A percentile compares a stretch with the other conserved stretches of the same genome.
Evolutionary conservation across 768 basidiomycete genomes (phyloP).

Genomic region (Xanthoconium purpureum): DNA sequence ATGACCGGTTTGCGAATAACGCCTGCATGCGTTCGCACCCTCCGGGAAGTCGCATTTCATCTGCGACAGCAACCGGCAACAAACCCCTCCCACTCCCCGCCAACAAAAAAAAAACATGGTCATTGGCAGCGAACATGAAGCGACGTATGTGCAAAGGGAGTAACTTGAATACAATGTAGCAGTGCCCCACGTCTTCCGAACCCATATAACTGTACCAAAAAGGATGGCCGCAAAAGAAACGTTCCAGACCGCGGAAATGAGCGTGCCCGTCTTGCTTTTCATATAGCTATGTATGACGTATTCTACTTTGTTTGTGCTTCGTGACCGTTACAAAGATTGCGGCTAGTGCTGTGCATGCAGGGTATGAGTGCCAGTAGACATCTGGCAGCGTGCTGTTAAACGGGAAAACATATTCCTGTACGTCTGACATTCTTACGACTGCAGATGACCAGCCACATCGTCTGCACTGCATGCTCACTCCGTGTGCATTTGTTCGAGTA

Average conservation of each 20-base stretch:
- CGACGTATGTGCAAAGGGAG: not conserved
- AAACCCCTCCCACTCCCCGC: too few relatives aligned
- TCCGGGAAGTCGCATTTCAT: slow-evolving; percentile 86
- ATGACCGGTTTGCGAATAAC: slow-evolving; percentile 71
- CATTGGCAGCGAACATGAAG: slow-evolving; percentile 1
- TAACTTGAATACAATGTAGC: too few relatives aligned
- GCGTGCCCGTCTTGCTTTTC: too few relatives aligned
- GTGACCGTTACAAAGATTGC: not conserved
- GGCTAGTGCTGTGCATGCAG: not conserved
- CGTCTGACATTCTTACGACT: not conserved
- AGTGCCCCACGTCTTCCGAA: too few relatives aligned
- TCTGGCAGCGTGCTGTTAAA: not conserved
- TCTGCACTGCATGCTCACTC: not conserved
- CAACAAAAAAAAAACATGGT: slow-evolving; percentile 5
- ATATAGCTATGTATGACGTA: too few relatives aligned
- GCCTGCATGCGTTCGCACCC: slow-evolving; percentile 71
- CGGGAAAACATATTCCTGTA: not conserved
- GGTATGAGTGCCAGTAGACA: not conserved
- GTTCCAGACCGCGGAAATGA: too few relatives aligned
- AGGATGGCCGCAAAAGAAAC: too few relatives aligned
- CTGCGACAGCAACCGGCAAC: slow-evolving; percentile 35
- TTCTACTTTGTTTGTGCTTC: not conserved
- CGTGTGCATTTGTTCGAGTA: not conserved
- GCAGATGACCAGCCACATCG: not conserved
- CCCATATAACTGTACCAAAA: too few relatives aligned